Conservation (phyloP, 176 grass and related monocot species). For the maize (Zea mays) region Zm-B73-REFERENCE-NAM-5.0 NC_050098.1:193741001-193741500, state of each 20-base stretch:
- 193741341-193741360: constrained; percentile 22
- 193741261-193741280: constrained; percentile 35
- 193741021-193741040: not conserved
- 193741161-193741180: constrained; percentile 40
- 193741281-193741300: constrained; percentile 20
- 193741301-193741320: constrained; percentile 72
- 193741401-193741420: constrained; percentile 59
- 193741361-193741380: constrained; percentile 36
- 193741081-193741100: constrained; percentile 36
- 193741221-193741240: constrained; percentile 14
- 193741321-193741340: constrained; percentile 91
- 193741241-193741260: constrained; percentile 1
- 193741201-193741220: constrained; percentile 39
- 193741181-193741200: constrained; percentile 34
- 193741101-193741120: constrained; percentile 34
- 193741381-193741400: constrained; percentile 62
- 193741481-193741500: constrained; percentile 53
- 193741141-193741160: constrained; percentile 43
- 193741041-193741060: not conserved
- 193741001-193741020: not conserved
- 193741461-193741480: constrained; percentile 12
- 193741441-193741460: constrained; percentile 40
- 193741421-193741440: constrained; percentile 33
- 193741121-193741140: constrained; percentile 49
- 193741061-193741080: constrained; percentile 25